Conservation (phyloP, 2,329 filamentous ascomycete species). For the Sphaerulina populicola region DNA sequence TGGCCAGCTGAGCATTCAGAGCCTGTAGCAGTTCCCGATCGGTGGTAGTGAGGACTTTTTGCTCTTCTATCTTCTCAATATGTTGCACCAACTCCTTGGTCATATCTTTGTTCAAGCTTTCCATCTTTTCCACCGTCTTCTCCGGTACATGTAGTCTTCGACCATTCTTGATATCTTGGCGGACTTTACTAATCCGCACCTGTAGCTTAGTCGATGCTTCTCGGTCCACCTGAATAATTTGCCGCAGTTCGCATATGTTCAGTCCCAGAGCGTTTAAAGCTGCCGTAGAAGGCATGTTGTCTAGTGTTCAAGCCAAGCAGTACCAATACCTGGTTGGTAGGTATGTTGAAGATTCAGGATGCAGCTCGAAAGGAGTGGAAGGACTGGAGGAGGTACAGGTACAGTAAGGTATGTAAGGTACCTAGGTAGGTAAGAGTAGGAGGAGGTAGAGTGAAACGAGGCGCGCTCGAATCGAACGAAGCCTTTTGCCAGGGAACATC, state of each 20-base stretch:
- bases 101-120: slow-evolving; percentile 21
- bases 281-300: slow-evolving; percentile 8
- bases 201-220: slow-evolving; percentile 20
- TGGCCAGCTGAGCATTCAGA: slow-evolving; percentile 20
- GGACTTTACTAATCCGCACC: slow-evolving; percentile 18
- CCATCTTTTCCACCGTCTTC: slow-evolving; percentile 14
- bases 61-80: slow-evolving; percentile 23
- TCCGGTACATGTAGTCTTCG: slow-evolving; percentile 11
- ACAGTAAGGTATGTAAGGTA: no score
- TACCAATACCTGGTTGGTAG: no score
- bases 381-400: no score
- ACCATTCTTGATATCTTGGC: slow-evolving; percentile 14
- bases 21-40: slow-evolving; percentile 24
- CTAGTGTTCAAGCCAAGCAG: background rate
- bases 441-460: slow-evolving; percentile 3
- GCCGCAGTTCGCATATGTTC: slow-evolving; percentile 17
- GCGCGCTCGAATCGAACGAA: background rate
- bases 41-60: slow-evolving; percentile 10
- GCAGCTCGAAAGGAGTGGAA: background rate
- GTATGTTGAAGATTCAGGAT: background rate
- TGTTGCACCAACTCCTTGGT: slow-evolving; percentile 19
- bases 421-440: no score
- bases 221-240: slow-evolving; percentile 19
- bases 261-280: slow-evolving; percentile 13
- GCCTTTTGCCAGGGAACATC: slow-evolving; percentile 10